These are phyloP conservation scores for Eucalyptus regnans DNA, from an alignment of 345 rosid genomes.

Conservation along the genomic window DNA sequence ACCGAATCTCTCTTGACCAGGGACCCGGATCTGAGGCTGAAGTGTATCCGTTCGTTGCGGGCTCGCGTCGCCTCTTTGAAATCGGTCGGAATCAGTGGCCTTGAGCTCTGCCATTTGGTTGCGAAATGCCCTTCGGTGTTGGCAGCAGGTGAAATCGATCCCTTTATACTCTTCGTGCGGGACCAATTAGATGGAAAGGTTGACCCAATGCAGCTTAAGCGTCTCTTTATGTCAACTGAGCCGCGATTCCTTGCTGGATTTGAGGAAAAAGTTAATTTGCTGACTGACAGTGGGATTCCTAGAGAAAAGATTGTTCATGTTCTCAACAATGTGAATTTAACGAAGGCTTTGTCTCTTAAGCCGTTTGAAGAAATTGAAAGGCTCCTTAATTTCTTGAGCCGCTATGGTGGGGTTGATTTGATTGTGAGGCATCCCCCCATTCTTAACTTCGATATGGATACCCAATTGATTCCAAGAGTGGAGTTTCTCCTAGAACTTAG, in stretches of 20 bases:
- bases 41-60: constrained; percentile 15
- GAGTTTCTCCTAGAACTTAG: constrained; percentile 44
- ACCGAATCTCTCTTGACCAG: constrained; percentile 13
- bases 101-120: constrained; percentile 37
- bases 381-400: constrained; percentile 34
- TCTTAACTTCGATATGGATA: constrained; percentile 49
- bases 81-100: constrained; percentile 35
- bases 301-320: constrained; percentile 31
- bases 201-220: constrained; percentile 30
- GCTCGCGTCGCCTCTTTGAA: constrained; percentile 27
- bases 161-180: constrained; percentile 25
- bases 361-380: constrained; percentile 54
- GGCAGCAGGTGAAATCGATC: constrained; percentile 37
- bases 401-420: constrained; percentile 37
- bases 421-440: constrained; percentile 43
- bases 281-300: constrained; percentile 36
- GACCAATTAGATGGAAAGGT: constrained; percentile 35
- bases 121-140: constrained; percentile 34
- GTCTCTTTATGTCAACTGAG: constrained; percentile 22
- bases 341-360: constrained; percentile 42
- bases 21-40: constrained; percentile 25
- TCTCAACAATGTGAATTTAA: constrained; percentile 49
- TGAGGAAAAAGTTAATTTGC: constrained; percentile 8
- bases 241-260: constrained; percentile 38
- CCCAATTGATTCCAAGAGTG: constrained; percentile 57